Conservation (phyloP, 768 basidiomycete genomes). For the Phanerochaete carnosa region DNA sequence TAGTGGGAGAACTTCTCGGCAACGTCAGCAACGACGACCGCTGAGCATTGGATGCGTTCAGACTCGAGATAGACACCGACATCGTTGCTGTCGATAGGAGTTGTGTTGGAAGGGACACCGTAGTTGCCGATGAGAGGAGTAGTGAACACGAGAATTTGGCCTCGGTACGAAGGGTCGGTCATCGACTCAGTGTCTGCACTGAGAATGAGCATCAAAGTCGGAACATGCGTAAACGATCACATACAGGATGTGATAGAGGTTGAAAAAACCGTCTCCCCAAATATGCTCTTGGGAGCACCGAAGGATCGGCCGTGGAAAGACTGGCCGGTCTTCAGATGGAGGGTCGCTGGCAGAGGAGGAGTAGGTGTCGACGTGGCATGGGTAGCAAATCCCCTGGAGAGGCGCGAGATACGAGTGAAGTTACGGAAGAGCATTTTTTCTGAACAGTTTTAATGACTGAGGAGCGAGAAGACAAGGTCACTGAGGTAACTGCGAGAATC, state of each 20-base stretch:
- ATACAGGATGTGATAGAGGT: slow-evolving; percentile 97
- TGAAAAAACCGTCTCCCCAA: slow-evolving; percentile 97
- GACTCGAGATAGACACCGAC: slow-evolving; percentile 92
- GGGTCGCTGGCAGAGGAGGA: slow-evolving; percentile 61
- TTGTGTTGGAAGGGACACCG: slow-evolving; percentile 83
- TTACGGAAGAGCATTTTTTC: slow-evolving; percentile 56
- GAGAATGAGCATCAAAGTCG: neutral
- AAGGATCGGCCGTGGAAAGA: slow-evolving; percentile 89
- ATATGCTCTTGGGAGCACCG: slow-evolving; percentile 82
- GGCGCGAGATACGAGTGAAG: slow-evolving; percentile 44
- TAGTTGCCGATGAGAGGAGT: slow-evolving; percentile 99
- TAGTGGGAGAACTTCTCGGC: slow-evolving; percentile 96
- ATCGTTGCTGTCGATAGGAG: slow-evolving; percentile 68
- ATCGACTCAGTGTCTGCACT: slow-evolving; percentile 96
- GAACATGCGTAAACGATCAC: slow-evolving; percentile 25
- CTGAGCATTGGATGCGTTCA: slow-evolving; percentile 84
- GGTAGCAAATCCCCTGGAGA: slow-evolving; percentile 65
- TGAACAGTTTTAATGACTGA: slow-evolving; percentile 31
- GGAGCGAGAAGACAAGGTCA: slow-evolving; percentile 85
- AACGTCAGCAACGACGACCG: slow-evolving; percentile 90
- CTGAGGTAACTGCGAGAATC: slow-evolving; percentile 67
- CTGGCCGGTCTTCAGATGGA: slow-evolving; percentile 94
- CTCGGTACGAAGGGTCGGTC: slow-evolving; percentile 98
- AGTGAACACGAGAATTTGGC: slow-evolving; percentile 98
- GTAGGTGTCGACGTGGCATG: slow-evolving; percentile 42